Percentiles rank a stretch among this genome's conserved stretches.
phyloP scores from a whole-genome alignment of 1,284 basidiomycete species.

The Inonotus obliquus region DNA sequence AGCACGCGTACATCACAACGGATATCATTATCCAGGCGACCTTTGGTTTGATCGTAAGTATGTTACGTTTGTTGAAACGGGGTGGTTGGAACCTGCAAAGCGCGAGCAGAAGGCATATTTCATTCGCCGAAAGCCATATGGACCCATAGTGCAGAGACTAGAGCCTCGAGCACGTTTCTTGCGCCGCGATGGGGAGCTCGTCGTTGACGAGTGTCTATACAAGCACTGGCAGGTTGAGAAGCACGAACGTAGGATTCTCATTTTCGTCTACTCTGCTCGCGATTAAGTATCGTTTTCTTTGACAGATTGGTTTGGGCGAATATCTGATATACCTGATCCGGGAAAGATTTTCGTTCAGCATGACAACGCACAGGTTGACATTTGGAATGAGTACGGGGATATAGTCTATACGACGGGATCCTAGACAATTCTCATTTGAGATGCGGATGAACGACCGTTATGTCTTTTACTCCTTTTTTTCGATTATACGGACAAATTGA shows the following conservation, averaged over 20 bases:
- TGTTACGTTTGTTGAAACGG: slow-evolving; percentile 15
- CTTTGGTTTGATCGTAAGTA: slow-evolving; percentile 16
- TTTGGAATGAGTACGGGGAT: slow-evolving; percentile 16
- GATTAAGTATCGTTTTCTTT: not conserved
- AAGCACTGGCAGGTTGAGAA: slow-evolving; percentile 20
- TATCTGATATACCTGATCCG: slow-evolving; percentile 3
- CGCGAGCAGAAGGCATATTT: slow-evolving; percentile 18
- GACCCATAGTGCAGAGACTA: slow-evolving; percentile 12
- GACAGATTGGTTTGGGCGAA: slow-evolving; percentile 16
- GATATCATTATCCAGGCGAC: not conserved
- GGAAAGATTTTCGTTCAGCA: slow-evolving; percentile 14
- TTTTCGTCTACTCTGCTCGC: not conserved
- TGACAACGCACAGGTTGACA: slow-evolving; percentile 9
- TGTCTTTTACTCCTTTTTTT: not conserved
- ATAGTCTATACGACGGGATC: slow-evolving; percentile 7
- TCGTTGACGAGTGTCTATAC: slow-evolving; percentile 17
- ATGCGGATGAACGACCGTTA: not conserved
- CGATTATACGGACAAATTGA: too few species aligned
- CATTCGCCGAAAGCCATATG: slow-evolving; percentile 15
- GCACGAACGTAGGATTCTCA: slow-evolving; percentile 4
- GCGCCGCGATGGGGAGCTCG: slow-evolving; percentile 4
- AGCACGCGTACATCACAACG: slow-evolving; percentile 4
- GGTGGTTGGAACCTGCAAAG: slow-evolving; percentile 13
- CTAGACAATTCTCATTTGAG: not conserved
- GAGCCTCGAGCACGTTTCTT: slow-evolving; percentile 16